These are phyloP conservation scores for Trametes sp. DNA, from an alignment of 1,284 basidiomycete species.

Conservation along the genomic window DNA sequence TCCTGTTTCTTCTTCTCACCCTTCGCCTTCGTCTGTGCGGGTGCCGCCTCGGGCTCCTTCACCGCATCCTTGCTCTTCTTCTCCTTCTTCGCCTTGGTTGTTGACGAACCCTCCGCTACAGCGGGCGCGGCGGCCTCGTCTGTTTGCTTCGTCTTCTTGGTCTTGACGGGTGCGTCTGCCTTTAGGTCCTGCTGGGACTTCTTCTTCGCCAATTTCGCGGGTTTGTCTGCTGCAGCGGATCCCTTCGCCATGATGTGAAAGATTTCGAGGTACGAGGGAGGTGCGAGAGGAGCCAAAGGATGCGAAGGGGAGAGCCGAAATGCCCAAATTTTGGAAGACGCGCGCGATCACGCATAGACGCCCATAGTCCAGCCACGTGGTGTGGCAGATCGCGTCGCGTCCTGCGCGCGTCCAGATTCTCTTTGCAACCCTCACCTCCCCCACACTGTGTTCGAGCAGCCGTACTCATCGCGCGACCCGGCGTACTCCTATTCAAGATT, in stretches of 20 bases:
- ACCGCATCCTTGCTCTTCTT: constrained; percentile 16
- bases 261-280: background rate
- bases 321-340: constrained; percentile 21
- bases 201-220: constrained; percentile 27
- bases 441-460: constrained; percentile 5
- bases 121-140: constrained; percentile 7
- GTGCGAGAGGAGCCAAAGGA: background rate
- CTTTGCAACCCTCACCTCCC: constrained; percentile 2
- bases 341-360: constrained; percentile 16
- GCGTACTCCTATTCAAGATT: background rate
- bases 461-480: background rate
- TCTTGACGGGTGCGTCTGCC: constrained; percentile 17
- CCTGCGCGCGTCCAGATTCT: background rate
- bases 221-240: constrained; percentile 20
- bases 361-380: constrained; percentile 25
- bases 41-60: constrained; percentile 3
- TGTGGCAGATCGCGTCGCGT: constrained; percentile 23
- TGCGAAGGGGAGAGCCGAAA: constrained; percentile 12
- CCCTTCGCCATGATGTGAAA: constrained; percentile 27
- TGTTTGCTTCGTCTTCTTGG: constrained; percentile 19
- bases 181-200: constrained; percentile 29
- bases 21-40: constrained; percentile 10
- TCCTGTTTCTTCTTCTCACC: constrained; percentile 18
- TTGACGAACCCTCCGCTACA: constrained; percentile 14
- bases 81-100: constrained; percentile 17